Conservation (phyloP, 805 yeast species). For the Candida orba region DNA sequence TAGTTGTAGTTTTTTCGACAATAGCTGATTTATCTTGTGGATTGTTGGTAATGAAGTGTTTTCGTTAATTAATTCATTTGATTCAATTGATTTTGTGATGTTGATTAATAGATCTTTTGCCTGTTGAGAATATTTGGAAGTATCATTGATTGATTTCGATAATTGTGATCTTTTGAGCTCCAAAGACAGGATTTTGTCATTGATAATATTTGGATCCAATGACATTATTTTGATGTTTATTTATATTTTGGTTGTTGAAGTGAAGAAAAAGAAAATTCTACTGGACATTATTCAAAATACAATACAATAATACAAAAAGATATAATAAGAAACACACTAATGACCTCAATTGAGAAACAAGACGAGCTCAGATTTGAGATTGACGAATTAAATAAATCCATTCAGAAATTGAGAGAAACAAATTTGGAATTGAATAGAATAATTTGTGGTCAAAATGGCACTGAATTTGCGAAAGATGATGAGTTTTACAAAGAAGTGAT, state of each 20-base stretch:
- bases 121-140: constrained; percentile 7
- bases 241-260: no score
- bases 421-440: constrained; percentile 6
- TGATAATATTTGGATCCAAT: constrained; percentile 22
- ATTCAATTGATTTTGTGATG: constrained; percentile 10
- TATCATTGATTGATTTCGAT: constrained; percentile 9
- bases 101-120: constrained; percentile 14
- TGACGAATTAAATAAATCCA: background rate
- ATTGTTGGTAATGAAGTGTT: constrained; percentile 18
- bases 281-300: background rate
- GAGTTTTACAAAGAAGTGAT: constrained; percentile 47
- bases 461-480: constrained; percentile 22
- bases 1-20: constrained; percentile 8
- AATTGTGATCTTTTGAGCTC: constrained; percentile 15
- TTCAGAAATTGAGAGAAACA: constrained; percentile 34
- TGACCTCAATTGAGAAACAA: no score
- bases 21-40: constrained; percentile 1
- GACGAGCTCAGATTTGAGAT: no score
- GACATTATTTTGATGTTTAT: constrained; percentile 3
- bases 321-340: no score
- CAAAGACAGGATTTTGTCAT: constrained; percentile 21
- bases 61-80: constrained; percentile 13
- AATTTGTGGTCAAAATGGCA: constrained; percentile 21
- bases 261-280: background rate
- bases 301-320: no score